phyloP scores from a whole-genome alignment of 2,329 filamentous ascomycete genomes.

The Delphinella strobiligena region DNA sequence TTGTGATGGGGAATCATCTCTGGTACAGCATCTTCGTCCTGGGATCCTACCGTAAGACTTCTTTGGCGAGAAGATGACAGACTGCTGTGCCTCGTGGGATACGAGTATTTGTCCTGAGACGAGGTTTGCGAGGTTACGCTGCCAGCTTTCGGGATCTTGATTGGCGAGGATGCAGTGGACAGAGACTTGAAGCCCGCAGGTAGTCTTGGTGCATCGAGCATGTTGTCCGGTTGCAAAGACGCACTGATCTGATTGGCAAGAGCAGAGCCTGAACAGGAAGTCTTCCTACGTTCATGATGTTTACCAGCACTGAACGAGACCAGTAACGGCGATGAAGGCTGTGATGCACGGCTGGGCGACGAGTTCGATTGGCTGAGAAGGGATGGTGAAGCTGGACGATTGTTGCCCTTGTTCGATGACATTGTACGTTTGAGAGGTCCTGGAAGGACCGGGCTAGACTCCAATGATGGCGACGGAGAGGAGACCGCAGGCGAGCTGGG shows the following conservation, averaged over 20 bases:
- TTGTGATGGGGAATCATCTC: constrained; percentile 58
- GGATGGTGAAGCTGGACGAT: constrained; percentile 78
- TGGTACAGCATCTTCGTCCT: constrained; percentile 71
- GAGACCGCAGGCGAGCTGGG: constrained; percentile 23
- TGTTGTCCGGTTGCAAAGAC: constrained; percentile 51
- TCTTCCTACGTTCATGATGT: constrained; percentile 74
- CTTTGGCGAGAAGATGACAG: constrained; percentile 52
- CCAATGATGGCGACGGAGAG: constrained; percentile 55
- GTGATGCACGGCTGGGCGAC: constrained; percentile 76
- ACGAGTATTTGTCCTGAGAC: constrained; percentile 23
- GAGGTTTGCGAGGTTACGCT: constrained; percentile 10
- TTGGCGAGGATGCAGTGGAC: constrained; percentile 43
- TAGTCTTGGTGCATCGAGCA: constrained; percentile 59
- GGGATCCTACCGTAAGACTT: constrained; percentile 86
- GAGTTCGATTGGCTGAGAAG: constrained; percentile 66
- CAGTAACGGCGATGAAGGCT: constrained; percentile 80
- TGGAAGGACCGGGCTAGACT: constrained; percentile 73
- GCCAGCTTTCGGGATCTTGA: constrained; percentile 33
- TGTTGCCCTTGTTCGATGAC: constrained; percentile 66
- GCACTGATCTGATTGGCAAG: constrained; percentile 65
- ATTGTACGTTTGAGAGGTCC: constrained; percentile 71
- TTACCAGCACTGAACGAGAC: constrained; percentile 88
- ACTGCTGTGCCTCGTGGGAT: constrained; percentile 20
- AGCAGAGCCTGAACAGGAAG: constrained; percentile 77
- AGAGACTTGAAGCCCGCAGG: constrained; percentile 36